These are phyloP conservation scores for Meyerozyma elateridarum DNA, from an alignment of 1,139 yeast species.

Conservation along the genomic window DNA sequence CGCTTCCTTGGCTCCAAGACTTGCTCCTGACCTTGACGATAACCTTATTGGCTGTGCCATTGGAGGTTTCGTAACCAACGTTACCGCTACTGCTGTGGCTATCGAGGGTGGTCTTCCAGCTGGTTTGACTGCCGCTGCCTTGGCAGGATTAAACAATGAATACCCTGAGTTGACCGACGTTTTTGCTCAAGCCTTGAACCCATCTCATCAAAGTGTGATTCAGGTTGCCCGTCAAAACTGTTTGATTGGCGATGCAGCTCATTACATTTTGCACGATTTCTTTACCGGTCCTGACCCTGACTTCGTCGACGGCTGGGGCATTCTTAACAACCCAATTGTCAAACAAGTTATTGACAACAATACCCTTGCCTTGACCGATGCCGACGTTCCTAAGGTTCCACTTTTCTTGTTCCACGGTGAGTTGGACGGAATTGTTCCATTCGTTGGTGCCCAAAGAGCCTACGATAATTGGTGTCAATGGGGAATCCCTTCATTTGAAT, in stretches of 20 bases:
- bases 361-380: conserved; percentile 19
- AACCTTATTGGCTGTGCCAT: conserved; percentile 27
- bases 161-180: neutral
- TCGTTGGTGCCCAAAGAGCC: conserved; percentile 18
- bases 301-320: conserved; percentile 14
- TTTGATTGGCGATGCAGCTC: conserved; percentile 11
- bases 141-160: conserved; percentile 19
- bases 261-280: conserved; percentile 10
- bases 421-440: conserved; percentile 27
- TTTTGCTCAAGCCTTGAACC: conserved; percentile 7
- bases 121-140: conserved; percentile 22
- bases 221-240: conserved; percentile 7
- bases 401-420: conserved; percentile 31
- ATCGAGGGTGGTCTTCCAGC: conserved; percentile 22
- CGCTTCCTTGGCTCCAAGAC: conserved; percentile 25
- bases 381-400: conserved; percentile 25
- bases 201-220: conserved; percentile 1
- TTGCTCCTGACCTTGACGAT: conserved; percentile 26
- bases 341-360: conserved; percentile 5
- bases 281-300: conserved; percentile 17
- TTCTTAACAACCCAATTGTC: conserved; percentile 9
- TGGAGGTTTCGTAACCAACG: conserved; percentile 30
- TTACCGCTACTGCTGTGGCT: conserved; percentile 12
- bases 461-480: conserved; percentile 29
- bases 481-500: conserved; percentile 28